Conservation (phyloP, 306 rosid species). For the Cyamopsis tetragonoloba region DNA sequence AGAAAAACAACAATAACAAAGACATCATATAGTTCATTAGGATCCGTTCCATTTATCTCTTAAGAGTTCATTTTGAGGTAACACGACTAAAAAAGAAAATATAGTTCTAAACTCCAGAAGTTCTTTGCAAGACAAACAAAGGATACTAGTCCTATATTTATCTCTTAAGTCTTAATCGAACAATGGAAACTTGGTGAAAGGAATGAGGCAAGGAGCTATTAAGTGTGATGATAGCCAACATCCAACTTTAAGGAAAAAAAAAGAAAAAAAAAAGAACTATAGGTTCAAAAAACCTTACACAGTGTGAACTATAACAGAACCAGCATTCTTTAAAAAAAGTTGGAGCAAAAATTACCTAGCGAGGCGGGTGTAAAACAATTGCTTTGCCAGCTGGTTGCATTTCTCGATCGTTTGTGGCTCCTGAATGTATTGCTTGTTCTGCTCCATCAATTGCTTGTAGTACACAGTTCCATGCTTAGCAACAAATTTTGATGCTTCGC, state of each 20-base stretch:
- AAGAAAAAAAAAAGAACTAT: no score
- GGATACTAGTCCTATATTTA: background rate
- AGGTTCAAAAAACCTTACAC: background rate
- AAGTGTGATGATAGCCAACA: background rate
- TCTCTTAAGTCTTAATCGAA: background rate
- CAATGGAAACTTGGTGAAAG: background rate
- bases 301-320: background rate
- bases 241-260: background rate
- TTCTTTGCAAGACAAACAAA: background rate
- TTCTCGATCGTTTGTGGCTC: conserved; percentile 85
- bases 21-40: background rate
- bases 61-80: background rate
- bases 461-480: conserved; percentile 59
- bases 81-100: background rate
- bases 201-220: background rate
- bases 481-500: conserved; percentile 67
- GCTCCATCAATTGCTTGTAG: conserved; percentile 76
- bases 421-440: conserved; percentile 89
- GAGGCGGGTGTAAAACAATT: conserved; percentile 83
- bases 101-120: background rate
- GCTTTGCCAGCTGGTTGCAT: conserved; percentile 72
- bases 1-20: no score
- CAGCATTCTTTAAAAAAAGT: background rate
- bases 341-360: conserved; percentile 61
- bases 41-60: background rate